Base-by-base conservation (phyloP, 805 yeast genomes). In the Zygosaccharomyces rouxii region DNA sequence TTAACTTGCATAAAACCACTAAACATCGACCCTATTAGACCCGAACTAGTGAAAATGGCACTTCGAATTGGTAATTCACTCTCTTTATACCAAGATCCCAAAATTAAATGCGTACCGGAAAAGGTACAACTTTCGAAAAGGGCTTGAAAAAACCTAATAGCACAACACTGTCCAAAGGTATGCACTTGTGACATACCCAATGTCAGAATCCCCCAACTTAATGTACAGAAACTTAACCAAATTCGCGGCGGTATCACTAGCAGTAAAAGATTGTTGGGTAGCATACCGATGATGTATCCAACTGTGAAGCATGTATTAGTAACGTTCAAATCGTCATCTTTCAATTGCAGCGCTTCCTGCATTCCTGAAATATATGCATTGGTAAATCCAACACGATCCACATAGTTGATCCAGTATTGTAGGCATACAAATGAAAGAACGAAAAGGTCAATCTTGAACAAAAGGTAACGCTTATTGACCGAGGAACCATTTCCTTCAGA, bases 301-400 rank as follows among this genome's bases (percentile, higher is more conserved):
- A 79, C 73, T 19, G 76, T 79, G 63, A 79, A 81, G 44, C 77
- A 73, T 0, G 84, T 79, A 50, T 76, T 77, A 45, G 80, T 69
- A 35, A 76, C 51, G 57, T 80, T 79, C 52, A 71, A 74, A 48
- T 80, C 74, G 49, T 76, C 64, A 10, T 81, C 80, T 35, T 58
- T 51, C 71, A 79, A 68, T 3, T 66, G 54, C 48, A 79, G 55
- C 46, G 76, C 85, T 48, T 79, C 80, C 54, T 78, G 73, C 85
- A 83, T 78, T 7, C 87, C 87, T 9, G 80, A 73, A n/a, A 81
- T 83, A 58, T 81, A 82, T 2, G 87, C 86, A 56, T 78, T 75
- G 28, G 75, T 66, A 37, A 79, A 63, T 47, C 80, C 80, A 11
- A 77, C 69, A 55, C 82, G 71, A 62, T 81, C 86, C 28, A 83